A percentile compares a stretch with the other conserved stretches of the same genome.
Evolutionary conservation across 2,329 filamentous ascomycete genomes (phyloP).

Genomic region (Penicillium sp.): DNA sequence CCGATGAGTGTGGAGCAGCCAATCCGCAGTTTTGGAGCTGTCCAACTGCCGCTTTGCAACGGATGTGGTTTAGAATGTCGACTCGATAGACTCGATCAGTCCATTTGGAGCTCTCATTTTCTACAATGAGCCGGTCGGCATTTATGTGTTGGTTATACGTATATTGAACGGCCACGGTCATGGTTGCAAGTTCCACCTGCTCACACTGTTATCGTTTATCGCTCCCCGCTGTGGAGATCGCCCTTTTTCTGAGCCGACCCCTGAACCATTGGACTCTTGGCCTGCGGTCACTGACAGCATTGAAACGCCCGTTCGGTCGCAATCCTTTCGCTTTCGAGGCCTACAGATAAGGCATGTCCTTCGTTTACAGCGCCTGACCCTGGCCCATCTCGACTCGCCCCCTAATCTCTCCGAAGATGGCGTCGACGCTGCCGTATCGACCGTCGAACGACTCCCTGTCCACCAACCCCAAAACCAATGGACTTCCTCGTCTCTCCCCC

Average conservation of each 20-base stretch:
- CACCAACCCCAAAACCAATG: constrained; percentile 52
- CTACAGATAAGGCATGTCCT: constrained; percentile 16
- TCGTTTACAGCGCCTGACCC: constrained; percentile 15
- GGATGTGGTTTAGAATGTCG: not conserved
- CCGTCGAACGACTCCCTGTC: constrained; percentile 52
- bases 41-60: not conserved
- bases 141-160: not conserved
- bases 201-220: constrained; percentile 25
- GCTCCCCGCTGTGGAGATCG: constrained; percentile 31
- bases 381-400: constrained; percentile 14
- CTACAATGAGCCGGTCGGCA: not conserved
- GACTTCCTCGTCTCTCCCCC: constrained; percentile 59
- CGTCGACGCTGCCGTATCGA: constrained; percentile 40
- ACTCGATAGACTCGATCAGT: not conserved
- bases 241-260: constrained; percentile 27
- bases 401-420: constrained; percentile 32
- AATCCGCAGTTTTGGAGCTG: constrained; percentile 4
- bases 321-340: not conserved
- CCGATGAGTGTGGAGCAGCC: constrained; percentile 14
- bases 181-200: not conserved
- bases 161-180: not conserved
- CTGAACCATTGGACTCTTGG: constrained; percentile 22
- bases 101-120: constrained; percentile 2
- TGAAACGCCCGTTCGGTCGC: constrained; percentile 6
- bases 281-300: constrained; percentile 15